phyloP scores from a whole-genome alignment of 148 eudicot genomes.

The Diospyros kaki region DNA sequence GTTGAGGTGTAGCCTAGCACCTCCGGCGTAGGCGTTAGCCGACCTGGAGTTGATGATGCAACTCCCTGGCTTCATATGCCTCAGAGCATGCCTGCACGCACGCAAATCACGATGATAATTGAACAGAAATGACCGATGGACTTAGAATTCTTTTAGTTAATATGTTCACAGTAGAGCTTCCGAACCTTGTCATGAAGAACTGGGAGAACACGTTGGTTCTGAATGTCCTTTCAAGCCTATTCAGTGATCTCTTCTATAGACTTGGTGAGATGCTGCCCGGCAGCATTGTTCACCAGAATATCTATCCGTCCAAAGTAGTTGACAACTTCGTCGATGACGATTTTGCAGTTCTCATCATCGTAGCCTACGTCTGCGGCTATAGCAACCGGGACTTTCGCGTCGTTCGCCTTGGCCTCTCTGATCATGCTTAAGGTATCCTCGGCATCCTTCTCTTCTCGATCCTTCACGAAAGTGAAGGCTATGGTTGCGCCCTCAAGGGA shows the following conservation, averaged over 20 bases:
- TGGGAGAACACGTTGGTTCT: constrained; percentile 79
- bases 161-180: too few species aligned
- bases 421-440: constrained; percentile 52
- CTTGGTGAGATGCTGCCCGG: constrained; percentile 56
- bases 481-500: constrained; percentile 78
- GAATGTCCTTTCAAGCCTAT: constrained; percentile 66
- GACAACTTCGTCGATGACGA: constrained; percentile 65
- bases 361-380: constrained; percentile 65
- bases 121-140: too few species aligned
- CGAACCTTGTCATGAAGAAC: constrained; percentile 71
- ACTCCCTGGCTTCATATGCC: constrained; percentile 71
- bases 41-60: constrained; percentile 69
- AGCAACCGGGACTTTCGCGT: constrained; percentile 66
- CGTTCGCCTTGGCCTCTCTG: constrained; percentile 35
- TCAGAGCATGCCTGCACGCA: constrained; percentile 74
- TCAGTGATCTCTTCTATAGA: constrained; percentile 72
- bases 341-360: constrained; percentile 65
- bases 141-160: too few species aligned
- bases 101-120: too few species aligned
- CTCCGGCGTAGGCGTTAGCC: too few species aligned
- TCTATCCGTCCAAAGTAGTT: constrained; percentile 61
- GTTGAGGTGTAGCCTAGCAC: constrained; percentile 70
- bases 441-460: constrained; percentile 73
- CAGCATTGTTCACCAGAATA: constrained; percentile 71
- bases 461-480: constrained; percentile 83